Evolutionary conservation across 2,329 filamentous ascomycete genomes (phyloP).

Genomic region (Pezicula carpinea): DNA sequence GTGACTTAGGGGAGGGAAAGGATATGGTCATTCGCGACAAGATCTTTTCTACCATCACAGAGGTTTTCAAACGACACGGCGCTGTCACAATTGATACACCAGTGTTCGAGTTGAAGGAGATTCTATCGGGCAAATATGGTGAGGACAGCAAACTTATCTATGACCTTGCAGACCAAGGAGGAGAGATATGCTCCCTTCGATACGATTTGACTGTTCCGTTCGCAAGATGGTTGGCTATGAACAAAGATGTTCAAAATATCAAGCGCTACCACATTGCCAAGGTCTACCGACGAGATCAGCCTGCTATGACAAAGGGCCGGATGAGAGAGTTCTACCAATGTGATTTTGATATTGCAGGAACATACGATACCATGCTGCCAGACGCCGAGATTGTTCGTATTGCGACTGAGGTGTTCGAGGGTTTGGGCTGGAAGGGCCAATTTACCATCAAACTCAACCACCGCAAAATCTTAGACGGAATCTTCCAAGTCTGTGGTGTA

Average conservation of each 20-base stretch:
- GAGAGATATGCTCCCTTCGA: constrained; percentile 77
- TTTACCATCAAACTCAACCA: constrained; percentile 89
- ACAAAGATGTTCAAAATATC: constrained; percentile 70
- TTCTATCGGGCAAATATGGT: constrained; percentile 84
- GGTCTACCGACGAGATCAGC: constrained; percentile 78
- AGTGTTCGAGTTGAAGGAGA: constrained; percentile 84
- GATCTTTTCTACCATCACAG: constrained; percentile 71
- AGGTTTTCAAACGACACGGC: constrained; percentile 80
- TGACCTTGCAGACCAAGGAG: constrained; percentile 81
- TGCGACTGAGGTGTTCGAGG: constrained; percentile 78
- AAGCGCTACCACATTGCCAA: constrained; percentile 96
- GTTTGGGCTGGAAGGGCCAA: constrained; percentile 63
- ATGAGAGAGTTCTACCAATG: constrained; percentile 98
- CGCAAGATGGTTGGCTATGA: constrained; percentile 91
- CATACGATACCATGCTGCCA: constrained; percentile 85
- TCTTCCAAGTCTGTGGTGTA: constrained; percentile 89
- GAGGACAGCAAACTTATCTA: constrained; percentile 93
- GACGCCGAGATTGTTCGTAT: constrained; percentile 88
- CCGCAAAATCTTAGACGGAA: constrained; percentile 86
- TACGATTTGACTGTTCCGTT: constrained; percentile 90
- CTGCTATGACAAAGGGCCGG: constrained; percentile 82
- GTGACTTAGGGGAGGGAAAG: constrained; percentile 56
- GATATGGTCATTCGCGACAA: constrained; percentile 77
- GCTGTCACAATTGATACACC: constrained; percentile 74
- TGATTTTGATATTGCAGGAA: constrained; percentile 91